These are phyloP conservation scores for Graphium sp. DNA, from an alignment of 2,329 filamentous ascomycete genomes.

Conservation along the genomic window DNA sequence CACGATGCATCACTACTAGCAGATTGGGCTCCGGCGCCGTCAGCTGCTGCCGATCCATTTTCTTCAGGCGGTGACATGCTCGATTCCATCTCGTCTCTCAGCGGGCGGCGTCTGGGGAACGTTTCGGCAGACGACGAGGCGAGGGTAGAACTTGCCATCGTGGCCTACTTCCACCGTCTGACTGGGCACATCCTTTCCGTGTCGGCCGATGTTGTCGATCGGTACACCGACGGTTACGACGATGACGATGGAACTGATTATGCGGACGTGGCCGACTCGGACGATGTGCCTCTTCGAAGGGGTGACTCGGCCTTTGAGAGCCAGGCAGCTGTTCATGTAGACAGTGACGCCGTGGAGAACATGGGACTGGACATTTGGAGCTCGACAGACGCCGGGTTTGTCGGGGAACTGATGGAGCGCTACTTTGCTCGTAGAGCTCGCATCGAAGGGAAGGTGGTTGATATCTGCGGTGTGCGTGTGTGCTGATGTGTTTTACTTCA, in stretches of 20 bases:
- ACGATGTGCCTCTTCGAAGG: constrained; percentile 6
- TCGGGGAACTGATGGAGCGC: constrained; percentile 39
- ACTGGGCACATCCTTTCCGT: constrained; percentile 48
- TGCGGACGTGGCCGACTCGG: constrained; percentile 17
- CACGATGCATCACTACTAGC: constrained; percentile 38
- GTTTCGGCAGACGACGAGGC: constrained; percentile 23
- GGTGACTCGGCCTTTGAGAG: constrained; percentile 9
- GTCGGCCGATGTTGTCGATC: constrained; percentile 39
- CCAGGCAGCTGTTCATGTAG: constrained; percentile 33
- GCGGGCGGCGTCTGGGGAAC: constrained; percentile 15
- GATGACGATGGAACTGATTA: constrained; percentile 12
- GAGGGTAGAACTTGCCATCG: constrained; percentile 49
- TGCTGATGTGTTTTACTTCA: constrained; percentile 23
- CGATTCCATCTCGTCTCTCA: constrained; percentile 27
- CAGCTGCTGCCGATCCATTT: constrained; percentile 4
- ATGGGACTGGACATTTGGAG: constrained; percentile 75
- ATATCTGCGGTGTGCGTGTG: constrained; percentile 58
- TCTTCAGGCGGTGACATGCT: constrained; percentile 5
- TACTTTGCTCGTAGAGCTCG: constrained; percentile 51
- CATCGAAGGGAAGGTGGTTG: constrained; percentile 52
- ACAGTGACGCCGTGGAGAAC: constrained; percentile 44
- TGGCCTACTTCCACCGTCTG: constrained; percentile 67
- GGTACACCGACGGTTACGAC: constrained; percentile 9
- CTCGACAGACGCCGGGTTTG: constrained; percentile 49
- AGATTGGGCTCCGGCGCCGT: constrained; percentile 23